These are phyloP conservation scores for Scutellaria baicalensis DNA, from an alignment of 257 asterid genomes.

Conservation along the genomic window DNA sequence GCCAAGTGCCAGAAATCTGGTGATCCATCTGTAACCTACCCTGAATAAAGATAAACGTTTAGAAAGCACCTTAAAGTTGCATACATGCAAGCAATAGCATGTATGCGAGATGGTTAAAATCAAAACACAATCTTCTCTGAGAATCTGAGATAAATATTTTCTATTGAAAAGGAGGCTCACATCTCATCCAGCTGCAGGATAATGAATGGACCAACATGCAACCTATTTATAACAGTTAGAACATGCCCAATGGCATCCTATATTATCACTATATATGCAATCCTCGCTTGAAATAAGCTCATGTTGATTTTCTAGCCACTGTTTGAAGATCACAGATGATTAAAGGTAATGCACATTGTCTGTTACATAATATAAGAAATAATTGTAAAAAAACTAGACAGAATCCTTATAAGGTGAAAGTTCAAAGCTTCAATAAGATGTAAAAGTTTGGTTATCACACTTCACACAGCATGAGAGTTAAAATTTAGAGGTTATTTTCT, in stretches of 20 bases:
- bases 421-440: background rate
- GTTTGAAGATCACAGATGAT: background rate
- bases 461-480: background rate
- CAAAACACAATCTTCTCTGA: background rate
- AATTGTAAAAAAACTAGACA: background rate
- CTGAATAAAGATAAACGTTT: slow-evolving; percentile 42
- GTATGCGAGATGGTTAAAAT: background rate
- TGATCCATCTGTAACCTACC: slow-evolving; percentile 88
- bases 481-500: background rate
- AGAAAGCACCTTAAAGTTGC: background rate
- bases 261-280: background rate
- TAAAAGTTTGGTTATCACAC: background rate
- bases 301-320: background rate
- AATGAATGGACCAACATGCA: background rate
- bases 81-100: background rate
- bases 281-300: background rate
- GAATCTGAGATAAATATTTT: background rate
- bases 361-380: background rate
- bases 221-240: background rate
- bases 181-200: background rate
- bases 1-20: slow-evolving; percentile 71
- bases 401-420: background rate
- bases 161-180: background rate
- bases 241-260: background rate
- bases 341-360: background rate